phyloP scores from a whole-genome alignment of 176 grass and related monocot genomes.

The Carex cristatella region DNA sequence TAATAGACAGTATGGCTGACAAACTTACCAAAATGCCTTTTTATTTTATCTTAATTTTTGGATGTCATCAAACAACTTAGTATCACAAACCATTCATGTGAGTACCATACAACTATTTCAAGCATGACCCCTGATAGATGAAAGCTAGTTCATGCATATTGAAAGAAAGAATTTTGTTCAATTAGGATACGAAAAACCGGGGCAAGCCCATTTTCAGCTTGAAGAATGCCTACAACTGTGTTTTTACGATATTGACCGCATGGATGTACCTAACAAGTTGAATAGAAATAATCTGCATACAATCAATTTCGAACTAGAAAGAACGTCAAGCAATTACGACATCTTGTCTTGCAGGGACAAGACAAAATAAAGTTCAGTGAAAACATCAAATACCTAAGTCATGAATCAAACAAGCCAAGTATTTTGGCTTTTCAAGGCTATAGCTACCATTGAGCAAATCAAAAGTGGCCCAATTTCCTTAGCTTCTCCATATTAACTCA shows the following conservation, averaged over 20 bases:
- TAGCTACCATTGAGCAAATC: background rate
- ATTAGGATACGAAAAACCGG: constrained; percentile 87
- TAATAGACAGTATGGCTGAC: background rate
- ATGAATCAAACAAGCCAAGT: background rate
- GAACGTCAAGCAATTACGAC: background rate
- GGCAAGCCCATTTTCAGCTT: constrained; percentile 73
- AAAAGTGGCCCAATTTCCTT: background rate
- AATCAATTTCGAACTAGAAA: background rate
- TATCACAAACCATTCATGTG: background rate
- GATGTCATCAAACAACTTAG: constrained; percentile 14
- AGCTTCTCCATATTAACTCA: background rate
- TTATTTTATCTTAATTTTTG: background rate
- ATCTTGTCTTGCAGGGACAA: background rate
- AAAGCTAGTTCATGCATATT: background rate
- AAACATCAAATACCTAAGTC: background rate
- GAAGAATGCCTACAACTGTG: constrained; percentile 83
- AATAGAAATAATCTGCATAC: background rate
- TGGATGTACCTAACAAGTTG: constrained; percentile 72
- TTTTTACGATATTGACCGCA: constrained; percentile 97
- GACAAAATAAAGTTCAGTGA: background rate
- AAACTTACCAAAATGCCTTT: background rate
- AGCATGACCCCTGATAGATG: background rate
- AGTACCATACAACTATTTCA: constrained; percentile 1
- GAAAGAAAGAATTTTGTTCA: background rate
- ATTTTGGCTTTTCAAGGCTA: background rate